Conservation (phyloP, 495 filamentous ascomycete species). For the Penicillium herquei region DNA sequence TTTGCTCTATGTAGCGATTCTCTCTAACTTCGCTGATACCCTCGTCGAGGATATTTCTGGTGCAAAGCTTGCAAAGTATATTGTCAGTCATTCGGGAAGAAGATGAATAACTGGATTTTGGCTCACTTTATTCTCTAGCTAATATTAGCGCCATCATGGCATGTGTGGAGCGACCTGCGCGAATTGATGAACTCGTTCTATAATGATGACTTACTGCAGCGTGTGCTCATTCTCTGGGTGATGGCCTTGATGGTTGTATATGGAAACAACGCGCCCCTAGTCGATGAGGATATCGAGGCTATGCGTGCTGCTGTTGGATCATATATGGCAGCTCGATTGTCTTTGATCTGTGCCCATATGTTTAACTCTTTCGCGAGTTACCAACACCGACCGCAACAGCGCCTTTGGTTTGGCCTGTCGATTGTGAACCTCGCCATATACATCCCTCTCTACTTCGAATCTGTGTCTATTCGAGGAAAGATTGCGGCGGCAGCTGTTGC, state of each 20-base stretch:
- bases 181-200: slow-evolving; percentile 51
- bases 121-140: slow-evolving; percentile 18
- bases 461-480: slow-evolving; percentile 34
- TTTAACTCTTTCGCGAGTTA: slow-evolving; percentile 38
- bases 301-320: slow-evolving; percentile 40
- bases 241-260: slow-evolving; percentile 46
- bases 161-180: slow-evolving; percentile 47
- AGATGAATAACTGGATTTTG: background rate
- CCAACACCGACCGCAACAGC: slow-evolving; percentile 38
- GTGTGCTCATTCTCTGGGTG: slow-evolving; percentile 45
- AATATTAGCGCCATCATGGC: slow-evolving; percentile 45
- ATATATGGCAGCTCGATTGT: slow-evolving; percentile 35
- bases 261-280: slow-evolving; percentile 46
- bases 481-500: slow-evolving; percentile 39
- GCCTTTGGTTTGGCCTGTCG: slow-evolving; percentile 32
- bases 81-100: slow-evolving; percentile 24
- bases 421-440: slow-evolving; percentile 32
- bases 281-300: slow-evolving; percentile 39
- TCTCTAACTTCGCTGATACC: slow-evolving; percentile 44
- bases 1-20: slow-evolving; percentile 44
- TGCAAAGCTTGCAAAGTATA: slow-evolving; percentile 43
- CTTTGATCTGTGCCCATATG: slow-evolving; percentile 27
- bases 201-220: slow-evolving; percentile 48
- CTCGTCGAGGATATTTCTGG: slow-evolving; percentile 45
- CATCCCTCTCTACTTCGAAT: slow-evolving; percentile 39